Conservation (phyloP, 148 eudicot species). For the Pouteria glomerata region DNA sequence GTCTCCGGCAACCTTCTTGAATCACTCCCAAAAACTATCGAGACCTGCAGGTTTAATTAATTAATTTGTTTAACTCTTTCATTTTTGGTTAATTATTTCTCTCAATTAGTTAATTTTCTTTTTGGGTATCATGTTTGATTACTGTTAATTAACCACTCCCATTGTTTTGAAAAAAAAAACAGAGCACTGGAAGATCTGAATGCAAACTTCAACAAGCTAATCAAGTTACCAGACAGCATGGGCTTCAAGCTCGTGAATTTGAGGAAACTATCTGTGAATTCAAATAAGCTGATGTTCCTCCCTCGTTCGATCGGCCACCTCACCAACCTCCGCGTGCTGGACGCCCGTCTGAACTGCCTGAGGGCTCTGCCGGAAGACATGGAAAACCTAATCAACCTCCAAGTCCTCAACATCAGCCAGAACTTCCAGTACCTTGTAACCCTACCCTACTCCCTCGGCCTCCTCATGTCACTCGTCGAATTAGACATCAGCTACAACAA, state of each 20-base stretch:
- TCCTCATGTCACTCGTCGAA: constrained; percentile 64
- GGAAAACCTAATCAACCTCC: constrained; percentile 57
- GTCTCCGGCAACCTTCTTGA: constrained; percentile 64
- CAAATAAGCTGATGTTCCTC: constrained; percentile 57
- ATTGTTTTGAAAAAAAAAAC: too few species aligned
- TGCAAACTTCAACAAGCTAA: constrained; percentile 72
- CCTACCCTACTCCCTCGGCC: constrained; percentile 63
- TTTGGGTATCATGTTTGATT: too few species aligned
- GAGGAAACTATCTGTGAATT: constrained; percentile 58
- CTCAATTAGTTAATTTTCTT: too few species aligned
- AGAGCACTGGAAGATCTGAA: constrained; percentile 57
- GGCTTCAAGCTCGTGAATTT: constrained; percentile 69
- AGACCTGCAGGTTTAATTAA: constrained; percentile 87
- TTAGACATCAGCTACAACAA: constrained; percentile 70
- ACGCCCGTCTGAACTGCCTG: constrained; percentile 71
- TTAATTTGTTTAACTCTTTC: too few species aligned
- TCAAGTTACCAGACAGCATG: constrained; percentile 53
- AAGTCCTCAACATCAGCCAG: constrained; percentile 64
- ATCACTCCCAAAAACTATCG: constrained; percentile 58
- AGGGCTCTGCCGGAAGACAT: constrained; percentile 70
- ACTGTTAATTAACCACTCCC: too few species aligned
- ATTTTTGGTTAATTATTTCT: too few species aligned
- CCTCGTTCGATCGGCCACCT: constrained; percentile 64
- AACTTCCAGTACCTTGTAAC: constrained; percentile 58
- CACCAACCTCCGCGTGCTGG: constrained; percentile 47